Evolutionary conservation across 225 moss, liverwort and hornwort genomes (phyloP), one percentile per base, ranked within the genome.

Genomic region (Pleurozium schreberi): DNA sequence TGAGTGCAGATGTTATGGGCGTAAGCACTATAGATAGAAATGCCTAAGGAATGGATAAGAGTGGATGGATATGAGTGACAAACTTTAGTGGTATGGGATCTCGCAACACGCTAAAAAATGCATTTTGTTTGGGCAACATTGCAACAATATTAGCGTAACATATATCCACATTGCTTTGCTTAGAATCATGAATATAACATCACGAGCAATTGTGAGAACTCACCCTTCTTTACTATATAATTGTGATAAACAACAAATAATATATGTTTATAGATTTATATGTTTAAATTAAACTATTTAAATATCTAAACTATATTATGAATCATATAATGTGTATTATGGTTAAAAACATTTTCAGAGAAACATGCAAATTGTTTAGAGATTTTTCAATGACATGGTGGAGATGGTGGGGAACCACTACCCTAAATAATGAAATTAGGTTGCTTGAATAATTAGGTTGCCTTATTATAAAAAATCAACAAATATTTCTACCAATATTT

Each of bases 11-110:
- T 5, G 1, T 50, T 17, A 8, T 7, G 1, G 14, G 8, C 0
- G 0, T 2, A 3, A 75, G 5, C 0, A 2, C 20, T 20, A 76
- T 8, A 36, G 2, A 2, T 22, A 52, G 5, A 76, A 52, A 34
- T 0, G 0, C 17, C 5, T 21, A 22, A 76, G 3, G 2, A 76
- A 23, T 36, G 5, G 3, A 8, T 3, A 1, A 3, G 1, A 52
- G 1, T 0, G 0, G 0, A 49, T 75, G 20, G 20, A 50, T 75
- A 75, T 0, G 0, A 0, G 6, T 0, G 1, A 23, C 5, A 14
- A 52, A 52, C 5, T 2, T 52, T 22, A 23, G 36, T 23, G 0
- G 9, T 22, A 36, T 13, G 8, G 3, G 34, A 1, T 42, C 2
- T 4, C 0, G 0, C 49, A 49, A 31, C 0, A 1, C 2, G 6